Conservation (phyloP, 2,329 filamentous ascomycete genomes). For the Ophiocordyceps robertsii region DNA sequence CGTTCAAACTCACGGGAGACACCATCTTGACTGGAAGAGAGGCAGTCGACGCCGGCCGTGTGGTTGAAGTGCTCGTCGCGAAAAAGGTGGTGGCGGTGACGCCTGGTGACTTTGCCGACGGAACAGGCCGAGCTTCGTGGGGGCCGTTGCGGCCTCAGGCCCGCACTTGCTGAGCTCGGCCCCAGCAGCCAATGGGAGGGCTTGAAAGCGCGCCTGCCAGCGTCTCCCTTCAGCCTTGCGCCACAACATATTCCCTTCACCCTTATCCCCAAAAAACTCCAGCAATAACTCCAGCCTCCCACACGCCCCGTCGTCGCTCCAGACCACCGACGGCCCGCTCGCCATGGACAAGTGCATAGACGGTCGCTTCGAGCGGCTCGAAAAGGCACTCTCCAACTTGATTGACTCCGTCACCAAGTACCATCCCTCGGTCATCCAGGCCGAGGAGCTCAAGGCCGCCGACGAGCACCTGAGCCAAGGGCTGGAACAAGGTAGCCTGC, state of each 20-base stretch:
- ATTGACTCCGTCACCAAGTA: constrained; percentile 74
- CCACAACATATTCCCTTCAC: too few species aligned
- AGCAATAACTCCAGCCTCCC: too few species aligned
- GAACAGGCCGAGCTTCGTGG: constrained; percentile 14
- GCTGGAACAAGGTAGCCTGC: constrained; percentile 46
- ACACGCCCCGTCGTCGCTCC: background rate
- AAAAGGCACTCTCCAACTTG: constrained; percentile 52
- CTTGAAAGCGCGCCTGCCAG: too few species aligned
- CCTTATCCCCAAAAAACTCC: too few species aligned
- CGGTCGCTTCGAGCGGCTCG: constrained; percentile 49
- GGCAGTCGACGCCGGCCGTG: constrained; percentile 15
- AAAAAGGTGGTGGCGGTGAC: background rate
- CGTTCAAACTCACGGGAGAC: constrained; percentile 20
- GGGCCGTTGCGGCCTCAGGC: constrained; percentile 17
- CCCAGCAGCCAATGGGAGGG: constrained; percentile 6
- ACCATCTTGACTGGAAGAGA: constrained; percentile 23
- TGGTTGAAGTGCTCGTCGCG: constrained; percentile 22
- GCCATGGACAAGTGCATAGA: constrained; percentile 51
- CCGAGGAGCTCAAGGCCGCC: constrained; percentile 55
- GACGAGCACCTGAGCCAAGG: constrained; percentile 54
- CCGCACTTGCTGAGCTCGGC: background rate
- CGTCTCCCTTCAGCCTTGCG: constrained; percentile 10
- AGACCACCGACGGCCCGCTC: background rate
- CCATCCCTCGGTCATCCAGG: constrained; percentile 57
- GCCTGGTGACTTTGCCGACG: constrained; percentile 19